Base-by-base conservation (phyloP, 1,139 yeast genomes). In the Diutina siamensis region DNA sequence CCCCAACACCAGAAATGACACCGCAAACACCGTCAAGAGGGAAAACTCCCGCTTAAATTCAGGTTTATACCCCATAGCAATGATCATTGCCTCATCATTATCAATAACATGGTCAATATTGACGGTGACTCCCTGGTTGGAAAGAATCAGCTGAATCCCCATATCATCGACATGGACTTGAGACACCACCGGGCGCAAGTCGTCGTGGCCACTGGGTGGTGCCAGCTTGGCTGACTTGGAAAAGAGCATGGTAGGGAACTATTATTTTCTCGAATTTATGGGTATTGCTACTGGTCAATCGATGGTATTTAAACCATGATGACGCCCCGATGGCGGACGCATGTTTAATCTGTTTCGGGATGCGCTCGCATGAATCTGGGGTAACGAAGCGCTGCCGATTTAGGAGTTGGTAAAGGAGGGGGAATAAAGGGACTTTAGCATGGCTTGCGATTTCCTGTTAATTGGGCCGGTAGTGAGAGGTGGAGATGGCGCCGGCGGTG, bases 21-120 rank as follows among this genome's bases (percentile, higher is more conserved):
- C 85, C 38, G 81, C 77, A 50, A 82, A 74, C 1, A 82, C 73
- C 3, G 84, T 71, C 66, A 78, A 72, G 22, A 78, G 57, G 4
- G 78, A 71, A 51, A 80, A 78, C 53, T 83, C 86, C 58, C 92
- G 75, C 55, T 76, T 76, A 59, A 83, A 78, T 56, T 83, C 89
- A 53, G 78, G 85, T 56, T 79, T 79, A 58, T 83, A 83, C 40
- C 92, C 92, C 54, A 82, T 67, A 17, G 83, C 81, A 54, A 76
- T 58, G 45, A 77, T 74, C 59, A 71, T 63, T 15, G 79, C 80
- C 56, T 77, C 82, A 56, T 77, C 83, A 8, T 54, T 46, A 49
- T 66, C 72, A 12, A 76, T 62, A 15, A 56, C 71, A 53, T 76
- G 81, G 52, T 68, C 74, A 13, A 69, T 66, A 50, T 67, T 67